Evolutionary conservation across 176 grass and related monocot genomes (phyloP), one percentile per base, ranked within the genome.

Genomic region (Triticum turgidum): DNA sequence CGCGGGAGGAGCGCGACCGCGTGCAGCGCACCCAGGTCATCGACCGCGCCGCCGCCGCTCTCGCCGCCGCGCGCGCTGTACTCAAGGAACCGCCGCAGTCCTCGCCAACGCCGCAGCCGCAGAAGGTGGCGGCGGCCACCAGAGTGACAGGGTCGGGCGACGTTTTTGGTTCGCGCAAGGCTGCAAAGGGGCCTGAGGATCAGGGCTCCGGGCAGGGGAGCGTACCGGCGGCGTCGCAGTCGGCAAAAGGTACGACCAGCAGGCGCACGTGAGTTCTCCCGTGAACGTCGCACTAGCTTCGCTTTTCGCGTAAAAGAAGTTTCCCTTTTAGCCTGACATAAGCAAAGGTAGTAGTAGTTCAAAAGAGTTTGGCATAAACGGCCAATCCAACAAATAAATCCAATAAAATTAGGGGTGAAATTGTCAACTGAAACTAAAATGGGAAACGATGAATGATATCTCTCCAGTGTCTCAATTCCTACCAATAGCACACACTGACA

Each of bases 21-120:
- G 84, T 92, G 76, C 96, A 98, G 86, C 81, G 93, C 73, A 85
- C 68, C 20, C 93, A 94, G 86, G 88, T 98, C 81, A 96, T 98
- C 79, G 96, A 98, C 72, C 93, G 96, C 21, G 97, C 96, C n/a
- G 90, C 93, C 1, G 96, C 96, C 0, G 96, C 96, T 2, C 88
- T 96, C 51, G 96, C 93, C 3, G 92, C 96, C 8, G 92, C 93
- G 3, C 96, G 90, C 29, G 88, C 97, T 4, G 79, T 99, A 41
- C 78, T 99, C 84, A 85, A 89, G 90, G 89, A 87, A 44, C 76
- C 92, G 21, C 85, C 79, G 13, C 89, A 80, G 5, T 85, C 64
- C 37, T 87, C 86, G 61, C 58, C 83, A 7, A 38, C 58, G 51
- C 49, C 64, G 77, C 39, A 79, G 81, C 4, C 30, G 61, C 62